Conservation (phyloP, 176 grass and related monocot genomes). For the Oryza officinalis region DNA sequence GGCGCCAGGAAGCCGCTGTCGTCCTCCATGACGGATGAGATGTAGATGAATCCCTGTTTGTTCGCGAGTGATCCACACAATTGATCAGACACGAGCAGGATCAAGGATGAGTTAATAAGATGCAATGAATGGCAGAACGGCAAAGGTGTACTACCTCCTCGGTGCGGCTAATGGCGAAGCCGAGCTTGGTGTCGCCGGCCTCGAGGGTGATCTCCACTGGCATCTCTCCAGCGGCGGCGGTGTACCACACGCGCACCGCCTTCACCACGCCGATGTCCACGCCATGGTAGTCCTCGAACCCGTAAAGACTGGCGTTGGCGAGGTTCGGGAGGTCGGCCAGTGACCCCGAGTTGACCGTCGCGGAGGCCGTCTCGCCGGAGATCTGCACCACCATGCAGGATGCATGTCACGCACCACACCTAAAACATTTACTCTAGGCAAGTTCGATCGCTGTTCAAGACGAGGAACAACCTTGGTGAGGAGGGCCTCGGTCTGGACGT, state of each 20-base stretch:
- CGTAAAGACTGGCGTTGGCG: conserved; percentile 88
- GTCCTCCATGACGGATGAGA: conserved; percentile 76
- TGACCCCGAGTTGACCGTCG: conserved; percentile 85
- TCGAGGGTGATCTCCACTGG: conserved; percentile 77
- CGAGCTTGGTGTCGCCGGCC: conserved; percentile 70
- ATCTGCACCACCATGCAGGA: conserved; percentile 45
- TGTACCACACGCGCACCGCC: conserved; percentile 88
- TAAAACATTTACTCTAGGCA: no score
- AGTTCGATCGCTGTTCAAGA: no score
- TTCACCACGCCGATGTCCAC: conserved; percentile 97
- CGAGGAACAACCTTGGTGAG: conserved; percentile 80
- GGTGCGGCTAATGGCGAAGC: conserved; percentile 93
- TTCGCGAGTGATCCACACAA: background rate
- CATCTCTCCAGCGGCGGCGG: conserved; percentile 64
- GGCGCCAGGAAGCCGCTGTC: conserved; percentile 49
- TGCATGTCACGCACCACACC: background rate
- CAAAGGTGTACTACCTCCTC: conserved; percentile 69
- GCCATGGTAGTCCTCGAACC: conserved; percentile 97
- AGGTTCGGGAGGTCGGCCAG: conserved; percentile 82
- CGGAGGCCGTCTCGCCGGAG: conserved; percentile 89
- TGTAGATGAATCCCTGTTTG: conserved; percentile 81
- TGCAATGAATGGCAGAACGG: background rate
- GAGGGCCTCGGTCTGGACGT: conserved; percentile 88
- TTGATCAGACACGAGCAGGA: background rate
- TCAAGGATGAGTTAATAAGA: background rate